These are phyloP conservation scores for Dichotomocladium elegans DNA, from an alignment of 371 early-diverging fungal genomes.

Conservation along the genomic window DNA sequence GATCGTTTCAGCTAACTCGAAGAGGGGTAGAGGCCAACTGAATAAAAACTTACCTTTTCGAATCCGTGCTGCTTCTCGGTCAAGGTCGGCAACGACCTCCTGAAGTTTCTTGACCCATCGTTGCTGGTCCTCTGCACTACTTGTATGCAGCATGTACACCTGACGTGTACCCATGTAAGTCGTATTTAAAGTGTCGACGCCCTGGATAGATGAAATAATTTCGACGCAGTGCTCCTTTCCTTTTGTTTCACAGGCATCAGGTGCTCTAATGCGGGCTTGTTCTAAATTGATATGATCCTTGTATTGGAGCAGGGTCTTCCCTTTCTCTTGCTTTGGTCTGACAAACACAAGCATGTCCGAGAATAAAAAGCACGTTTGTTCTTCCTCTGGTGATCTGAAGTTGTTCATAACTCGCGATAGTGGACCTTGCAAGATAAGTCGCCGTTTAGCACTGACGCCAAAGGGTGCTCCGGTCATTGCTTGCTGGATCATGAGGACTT, in stretches of 20 bases:
- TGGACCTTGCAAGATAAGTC: conserved; percentile 31
- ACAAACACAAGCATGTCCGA: conserved; percentile 37
- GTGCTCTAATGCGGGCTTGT: conserved; percentile 20
- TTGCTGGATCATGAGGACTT: conserved; percentile 38
- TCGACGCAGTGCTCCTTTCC: conserved; percentile 26
- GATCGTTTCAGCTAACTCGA: too few relatives aligned
- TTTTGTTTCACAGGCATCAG: conserved; percentile 20
- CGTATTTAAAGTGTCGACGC: conserved; percentile 32
- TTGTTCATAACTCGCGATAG: conserved; percentile 19
- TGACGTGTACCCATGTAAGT: conserved; percentile 28
- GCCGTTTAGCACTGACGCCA: conserved; percentile 29
- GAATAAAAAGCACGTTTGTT: conserved; percentile 31
- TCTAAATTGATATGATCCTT: conserved; percentile 33
- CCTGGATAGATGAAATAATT: conserved; percentile 29
- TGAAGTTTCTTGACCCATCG: conserved; percentile 24
- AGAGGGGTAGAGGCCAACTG: too few relatives aligned
- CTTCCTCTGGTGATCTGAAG: conserved; percentile 21
- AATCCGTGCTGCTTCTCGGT: conserved; percentile 7
- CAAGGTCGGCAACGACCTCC: conserved; percentile 23
- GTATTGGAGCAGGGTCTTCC: conserved; percentile 24
- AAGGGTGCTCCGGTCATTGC: conserved; percentile 29
- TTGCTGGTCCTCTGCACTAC: conserved; percentile 16
- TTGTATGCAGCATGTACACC: conserved; percentile 20
- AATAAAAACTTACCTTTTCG: background rate
- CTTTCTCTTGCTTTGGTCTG: conserved; percentile 18